phyloP scores from a whole-genome alignment of 2,329 filamentous ascomycete species.

The Fusarium sororula region DNA sequence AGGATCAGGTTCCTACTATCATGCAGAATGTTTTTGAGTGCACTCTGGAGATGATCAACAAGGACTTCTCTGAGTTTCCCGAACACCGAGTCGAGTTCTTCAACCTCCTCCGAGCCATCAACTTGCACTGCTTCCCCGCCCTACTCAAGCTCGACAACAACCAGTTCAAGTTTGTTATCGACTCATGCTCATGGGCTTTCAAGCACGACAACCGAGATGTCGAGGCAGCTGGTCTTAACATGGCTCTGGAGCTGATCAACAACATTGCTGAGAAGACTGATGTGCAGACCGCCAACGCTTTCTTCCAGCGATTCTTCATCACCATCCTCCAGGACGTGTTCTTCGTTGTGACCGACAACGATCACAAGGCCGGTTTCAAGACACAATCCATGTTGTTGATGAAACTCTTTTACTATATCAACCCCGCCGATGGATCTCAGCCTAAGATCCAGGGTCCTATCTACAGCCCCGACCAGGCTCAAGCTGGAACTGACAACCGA shows the following conservation, averaged over 20 bases:
- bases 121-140: conserved; percentile 94
- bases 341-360: conserved; percentile 95
- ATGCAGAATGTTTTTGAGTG: conserved; percentile 99
- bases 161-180: conserved; percentile 99
- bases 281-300: conserved; percentile 83
- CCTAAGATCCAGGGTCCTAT: conserved; percentile 94
- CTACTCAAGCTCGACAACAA: conserved; percentile 92
- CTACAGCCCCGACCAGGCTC: conserved; percentile 85
- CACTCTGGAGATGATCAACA: conserved; percentile 99
- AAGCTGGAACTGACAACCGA: conserved; percentile 83
- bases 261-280: conserved; percentile 97
- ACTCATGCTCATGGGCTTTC: conserved; percentile 99
- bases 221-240: conserved; percentile 93
- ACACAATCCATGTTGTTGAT: conserved; percentile 93
- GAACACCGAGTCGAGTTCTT: conserved; percentile 99
- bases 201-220: conserved; percentile 99
- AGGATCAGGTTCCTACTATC: conserved; percentile 95
- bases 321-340: conserved; percentile 97
- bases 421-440: conserved; percentile 70
- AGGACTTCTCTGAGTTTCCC: conserved; percentile 98
- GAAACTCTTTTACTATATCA: conserved; percentile 96
- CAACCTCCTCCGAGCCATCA: conserved; percentile 94
- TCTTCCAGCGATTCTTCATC: conserved; percentile 98
- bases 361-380: conserved; percentile 99
- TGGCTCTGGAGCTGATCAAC: conserved; percentile 97